phyloP scores from a whole-genome alignment of 768 basidiomycete genomes.

The Gloeopeniophorella convolvens region DNA sequence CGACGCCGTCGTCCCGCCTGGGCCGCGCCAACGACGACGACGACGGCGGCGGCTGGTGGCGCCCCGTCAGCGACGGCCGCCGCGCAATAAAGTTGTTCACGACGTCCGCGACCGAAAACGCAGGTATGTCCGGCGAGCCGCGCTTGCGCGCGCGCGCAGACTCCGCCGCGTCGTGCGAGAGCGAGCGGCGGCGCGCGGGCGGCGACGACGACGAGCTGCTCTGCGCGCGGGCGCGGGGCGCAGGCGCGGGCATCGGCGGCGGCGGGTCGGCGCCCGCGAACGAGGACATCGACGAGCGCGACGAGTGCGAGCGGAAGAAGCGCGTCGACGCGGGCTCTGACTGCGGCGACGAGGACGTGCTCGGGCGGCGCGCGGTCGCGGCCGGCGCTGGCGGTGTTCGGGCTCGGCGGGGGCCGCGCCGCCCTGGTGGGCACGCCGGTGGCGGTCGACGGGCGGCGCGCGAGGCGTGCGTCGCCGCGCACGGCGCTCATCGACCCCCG shows the following conservation, averaged over 20 bases:
- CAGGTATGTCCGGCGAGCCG: constrained; percentile 41
- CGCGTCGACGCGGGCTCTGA: constrained; percentile 49
- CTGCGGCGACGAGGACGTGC: constrained; percentile 55
- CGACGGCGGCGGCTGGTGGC: background rate
- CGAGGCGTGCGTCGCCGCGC: constrained; percentile 15
- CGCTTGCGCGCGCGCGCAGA: constrained; percentile 6
- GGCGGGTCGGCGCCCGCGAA: constrained; percentile 32
- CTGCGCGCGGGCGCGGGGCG: background rate
- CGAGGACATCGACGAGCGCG: constrained; percentile 54
- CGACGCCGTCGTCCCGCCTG: no score
- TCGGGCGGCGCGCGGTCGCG: constrained; percentile 30
- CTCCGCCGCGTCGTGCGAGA: background rate
- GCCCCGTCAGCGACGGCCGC: constrained; percentile 14
- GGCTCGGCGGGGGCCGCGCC: background rate
- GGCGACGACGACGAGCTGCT: background rate
- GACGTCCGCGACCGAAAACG: constrained; percentile 40
- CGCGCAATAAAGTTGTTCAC: constrained; percentile 39
- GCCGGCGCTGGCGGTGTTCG: constrained; percentile 5
- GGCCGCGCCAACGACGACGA: no score
- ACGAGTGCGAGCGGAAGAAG: constrained; percentile 41
- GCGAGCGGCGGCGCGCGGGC: background rate
- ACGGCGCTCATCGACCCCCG: constrained; percentile 24
- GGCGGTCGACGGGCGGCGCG: constrained; percentile 11
- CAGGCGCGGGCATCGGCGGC: background rate
- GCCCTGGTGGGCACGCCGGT: constrained; percentile 19